Evolutionary conservation across 2,329 filamentous ascomycete species (phyloP).

Genomic region (Fusarium nanum): DNA sequence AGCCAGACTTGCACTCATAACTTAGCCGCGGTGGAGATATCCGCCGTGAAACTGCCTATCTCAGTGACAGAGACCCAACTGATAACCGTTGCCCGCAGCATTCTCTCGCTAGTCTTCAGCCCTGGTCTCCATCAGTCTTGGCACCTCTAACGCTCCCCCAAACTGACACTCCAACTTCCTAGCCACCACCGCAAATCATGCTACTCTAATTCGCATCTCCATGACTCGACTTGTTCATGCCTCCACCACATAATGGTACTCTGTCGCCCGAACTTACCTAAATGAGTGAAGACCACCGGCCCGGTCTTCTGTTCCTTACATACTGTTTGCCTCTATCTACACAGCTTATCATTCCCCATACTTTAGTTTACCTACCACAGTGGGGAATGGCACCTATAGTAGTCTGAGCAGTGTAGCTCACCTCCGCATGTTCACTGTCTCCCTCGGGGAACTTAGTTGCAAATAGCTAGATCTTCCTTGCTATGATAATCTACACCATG

Average conservation of each 20-base stretch:
- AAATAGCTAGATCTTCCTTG: constrained; percentile 14
- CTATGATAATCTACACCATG: constrained; percentile 29
- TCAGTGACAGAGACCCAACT: neutral
- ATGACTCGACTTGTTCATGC: constrained; percentile 10
- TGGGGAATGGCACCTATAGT: constrained; percentile 30
- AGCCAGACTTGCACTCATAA: neutral
- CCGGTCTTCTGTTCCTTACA: constrained; percentile 34
- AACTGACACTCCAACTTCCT: constrained; percentile 9
- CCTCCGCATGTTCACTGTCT: constrained; percentile 6
- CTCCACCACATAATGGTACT: constrained; percentile 41
- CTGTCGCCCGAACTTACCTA: constrained; percentile 27
- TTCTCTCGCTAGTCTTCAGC: constrained; percentile 1
- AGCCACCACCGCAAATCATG: constrained; percentile 17
- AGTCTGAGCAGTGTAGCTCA: neutral
- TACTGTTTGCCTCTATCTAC: constrained; percentile 5
- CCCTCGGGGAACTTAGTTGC: constrained; percentile 18
- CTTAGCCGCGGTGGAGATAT: constrained; percentile 16
- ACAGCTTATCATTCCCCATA: constrained; percentile 43
- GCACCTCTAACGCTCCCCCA: constrained; percentile 32
- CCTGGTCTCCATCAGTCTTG: constrained; percentile 26
- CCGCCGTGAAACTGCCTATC: constrained; percentile 38
- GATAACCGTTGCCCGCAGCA: constrained; percentile 25
- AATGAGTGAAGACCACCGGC: constrained; percentile 30
- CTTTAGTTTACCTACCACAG: constrained; percentile 19
- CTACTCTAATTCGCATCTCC: neutral